Percentiles rank a stretch among this genome's conserved stretches.
Evolutionary conservation across 202 grass and related monocot species (phyloP).

Genomic region (Carex sylvatica): DNA sequence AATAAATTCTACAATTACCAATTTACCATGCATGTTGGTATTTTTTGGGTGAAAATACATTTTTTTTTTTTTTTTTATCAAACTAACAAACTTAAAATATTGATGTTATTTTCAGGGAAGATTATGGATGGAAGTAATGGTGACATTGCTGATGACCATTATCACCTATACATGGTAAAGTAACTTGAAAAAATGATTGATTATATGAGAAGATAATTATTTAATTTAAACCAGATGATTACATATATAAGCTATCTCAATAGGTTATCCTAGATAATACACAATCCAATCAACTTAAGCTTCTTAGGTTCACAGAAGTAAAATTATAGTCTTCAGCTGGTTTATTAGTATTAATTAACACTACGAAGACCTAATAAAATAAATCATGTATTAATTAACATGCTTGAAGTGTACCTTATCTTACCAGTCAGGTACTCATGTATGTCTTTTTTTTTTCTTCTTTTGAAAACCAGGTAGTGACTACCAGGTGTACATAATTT

Average conservation of each 20-base stretch:
- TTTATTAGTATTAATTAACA: background rate
- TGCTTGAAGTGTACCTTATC: background rate
- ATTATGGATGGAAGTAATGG: slow-evolving; percentile 48
- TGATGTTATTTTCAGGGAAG: slow-evolving; percentile 24
- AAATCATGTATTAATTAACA: background rate
- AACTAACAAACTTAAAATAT: background rate
- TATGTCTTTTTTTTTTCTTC: no score
- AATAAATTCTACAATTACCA: background rate
- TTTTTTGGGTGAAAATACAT: background rate
- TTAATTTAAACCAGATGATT: background rate
- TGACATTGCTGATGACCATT: slow-evolving; percentile 54
- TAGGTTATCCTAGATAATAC: background rate
- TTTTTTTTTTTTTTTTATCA: background rate
- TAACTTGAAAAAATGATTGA: background rate
- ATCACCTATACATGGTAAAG: slow-evolving; percentile 54
- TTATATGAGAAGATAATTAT: background rate
- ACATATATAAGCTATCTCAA: background rate
- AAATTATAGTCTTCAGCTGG: background rate
- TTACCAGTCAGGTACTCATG: background rate
- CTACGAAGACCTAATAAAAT: background rate
- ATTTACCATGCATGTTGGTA: background rate
- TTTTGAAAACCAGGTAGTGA: no score
- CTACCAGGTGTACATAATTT: no score
- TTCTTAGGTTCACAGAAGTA: background rate
- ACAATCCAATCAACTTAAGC: background rate